Base-by-base conservation (phyloP, 164 flowering plant genomes). In the Piper betle region DNA sequence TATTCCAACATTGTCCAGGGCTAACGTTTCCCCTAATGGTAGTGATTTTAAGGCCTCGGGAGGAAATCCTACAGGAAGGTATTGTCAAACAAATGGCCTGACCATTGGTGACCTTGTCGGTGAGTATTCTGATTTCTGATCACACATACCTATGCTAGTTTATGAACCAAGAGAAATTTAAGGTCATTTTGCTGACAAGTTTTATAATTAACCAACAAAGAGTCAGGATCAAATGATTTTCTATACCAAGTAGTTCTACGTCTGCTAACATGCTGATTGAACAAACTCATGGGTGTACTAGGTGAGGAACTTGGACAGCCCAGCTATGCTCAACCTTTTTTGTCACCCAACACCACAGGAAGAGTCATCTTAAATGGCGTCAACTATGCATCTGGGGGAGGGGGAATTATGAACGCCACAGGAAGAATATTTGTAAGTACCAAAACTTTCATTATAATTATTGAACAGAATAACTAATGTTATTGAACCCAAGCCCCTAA, bases 331-430 rank as follows among this genome's bases (percentile, higher is more conserved):
- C 58, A 63, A 6, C 97, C 99, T 20, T 93, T n/a, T 77, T 80
- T 93, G 70, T 68, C 86, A 1, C 99, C 99, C 68, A 86, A 90
- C 57, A n/a, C 86, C 10, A 82, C 85, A 0, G 99, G 94, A 42
- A 78, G 77, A 70, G 69, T 78, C 9, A 73, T 88, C 59, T 54
- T 86, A n/a, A 59, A 71, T 62, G 97, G 99, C 17, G 97, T 93
- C 15, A 93, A 93, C 69, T 93, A 86, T 72, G 99, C 96, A 39
- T 93, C 97, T 0, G 99, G 99, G n/a, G 99, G 94, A 59, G 96
- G 91, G 62, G 97, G 99, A 58, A 84, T 90, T 20, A 62, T 93
- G 81, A 93, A 93, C 58, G 80, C 75, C 40, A 93, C 99, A 13
- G 99, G 97, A 64, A 83, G 89, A 71, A 75, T 93, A 18, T 93